A percentile compares a stretch with the other conserved stretches of the same genome.
Conservation (phyloP, 768 basidiomycete genomes). For the Steccherinum ochraceum region DNA sequence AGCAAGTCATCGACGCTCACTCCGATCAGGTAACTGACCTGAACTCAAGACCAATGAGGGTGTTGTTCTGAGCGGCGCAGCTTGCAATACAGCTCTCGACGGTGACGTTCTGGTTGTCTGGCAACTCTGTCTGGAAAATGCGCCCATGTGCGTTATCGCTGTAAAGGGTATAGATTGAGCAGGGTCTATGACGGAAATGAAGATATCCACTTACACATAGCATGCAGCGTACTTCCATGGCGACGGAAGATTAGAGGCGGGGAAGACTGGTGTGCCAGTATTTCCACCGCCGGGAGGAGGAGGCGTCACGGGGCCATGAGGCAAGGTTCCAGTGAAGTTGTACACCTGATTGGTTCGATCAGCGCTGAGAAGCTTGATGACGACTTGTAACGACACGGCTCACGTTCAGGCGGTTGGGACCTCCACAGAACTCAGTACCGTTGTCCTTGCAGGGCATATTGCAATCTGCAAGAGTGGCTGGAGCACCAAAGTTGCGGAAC, state of each 20-base stretch:
- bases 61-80: slow-evolving; percentile 52
- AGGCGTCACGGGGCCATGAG: slow-evolving; percentile 23
- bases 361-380: neutral
- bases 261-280: slow-evolving; percentile 25
- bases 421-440: slow-evolving; percentile 63
- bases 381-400: neutral
- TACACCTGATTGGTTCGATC: slow-evolving; percentile 29
- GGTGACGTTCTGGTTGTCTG: slow-evolving; percentile 38
- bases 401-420: slow-evolving; percentile 56
- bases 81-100: slow-evolving; percentile 55
- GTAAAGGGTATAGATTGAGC: slow-evolving; percentile 1
- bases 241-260: slow-evolving; percentile 48
- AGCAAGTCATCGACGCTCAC: neutral
- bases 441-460: slow-evolving; percentile 63
- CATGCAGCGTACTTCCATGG: slow-evolving; percentile 60
- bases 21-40: slow-evolving; percentile 25
- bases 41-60: slow-evolving; percentile 68
- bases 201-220: slow-evolving; percentile 39
- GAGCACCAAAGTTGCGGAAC: slow-evolving; percentile 41
- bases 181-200: neutral
- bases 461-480: slow-evolving; percentile 47
- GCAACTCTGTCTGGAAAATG: slow-evolving; percentile 39
- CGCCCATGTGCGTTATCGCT: slow-evolving; percentile 62
- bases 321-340: slow-evolving; percentile 61
- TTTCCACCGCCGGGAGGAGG: slow-evolving; percentile 17